Base-by-base conservation (phyloP, 805 yeast genomes). In the Candida quercuum region DNA sequence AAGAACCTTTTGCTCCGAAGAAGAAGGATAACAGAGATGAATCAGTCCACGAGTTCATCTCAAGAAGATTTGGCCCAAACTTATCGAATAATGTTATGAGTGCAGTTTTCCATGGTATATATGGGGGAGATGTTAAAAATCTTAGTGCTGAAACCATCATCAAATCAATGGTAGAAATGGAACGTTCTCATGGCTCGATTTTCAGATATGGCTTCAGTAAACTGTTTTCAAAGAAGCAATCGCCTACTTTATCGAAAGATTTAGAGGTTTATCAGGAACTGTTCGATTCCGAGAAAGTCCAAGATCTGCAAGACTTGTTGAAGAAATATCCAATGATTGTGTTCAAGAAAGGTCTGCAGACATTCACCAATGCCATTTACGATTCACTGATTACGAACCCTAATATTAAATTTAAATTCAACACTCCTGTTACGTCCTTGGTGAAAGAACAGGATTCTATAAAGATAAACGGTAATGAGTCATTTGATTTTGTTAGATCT, bases 51-150 rank as follows among this genome's bases (percentile, higher is more conserved):
- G 64, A 71, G 3, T 86, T 87, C 51, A 56, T 89, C 25, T 53
- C 64, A 3, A 65, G 97, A 45, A 61, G 96, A 42, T 81, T 88
- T 54, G 89, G 89, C 3, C 64, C 66, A 8, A 51, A 54, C 1
- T 37, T 64, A 3, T 59, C 81, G 5, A 64, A 67, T 8, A 79
- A 85, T 35, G 60, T 91, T 12, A 61, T 84, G 16, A 84, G 95
- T 59, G 98, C 96, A 0, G 62, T 88, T 4, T 67, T 83, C 56
- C 87, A 88, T 52, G 99, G 99, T 0, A 78, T 93, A 1, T 91
- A 88, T 58, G 96, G 95, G 1, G 93, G 86, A n/a, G 95, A 89
- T 57, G 69, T 78, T 2, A 51, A 68, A 6, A 64, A 73, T 39
- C 59, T 91, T 34, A 84, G 95, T 63, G 77, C 82, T 0, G 61